Evolutionary conservation across 192 early-diverging fungal genomes (phyloP), one percentile per base, ranked within the genome.

Genomic region (Mortierella antarctica): DNA sequence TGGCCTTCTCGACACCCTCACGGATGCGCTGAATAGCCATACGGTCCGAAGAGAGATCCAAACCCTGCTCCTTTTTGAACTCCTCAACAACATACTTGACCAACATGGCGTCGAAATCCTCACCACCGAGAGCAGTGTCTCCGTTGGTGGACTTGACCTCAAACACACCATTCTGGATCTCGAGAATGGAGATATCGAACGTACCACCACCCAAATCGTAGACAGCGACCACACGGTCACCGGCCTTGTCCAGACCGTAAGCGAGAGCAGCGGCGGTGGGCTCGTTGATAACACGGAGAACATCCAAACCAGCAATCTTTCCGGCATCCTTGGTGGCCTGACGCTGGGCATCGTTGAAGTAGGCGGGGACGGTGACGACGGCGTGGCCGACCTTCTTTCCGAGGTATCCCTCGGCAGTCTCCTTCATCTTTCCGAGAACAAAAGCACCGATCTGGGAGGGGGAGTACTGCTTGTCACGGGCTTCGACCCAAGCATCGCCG

Each of bases 121-220:
- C 92, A 77, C 92, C 92, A 83, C 92, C 92, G 31, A 94, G 88
- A 49, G 91, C 90, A 23, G 97, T 98, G 86, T 98, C 96, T 80
- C 97, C 97, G 85, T 97, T 97, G 82, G 97, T 98, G 52, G 95
- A 96, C 89, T 97, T 97, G 83, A 98, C 97, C 85, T 98, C 97
- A 72, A 98, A 98, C 23, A 98, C 97, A 78, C 96, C 96, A 78
- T 96, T 95, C 79, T 97, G 96, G 76, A 98, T 97, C 85, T 97
- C 96, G 31, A 98, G 88, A 61, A 98, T 93, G 51, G 96, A 97
- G 86, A 98, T 92, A 94, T 98, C 96, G 83, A 98, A 98, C 45
- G 96, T 98, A 86, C 96, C 96, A 88, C 97, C 97, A 57, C 96
- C 96, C 75, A 98, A 88, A 89, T 98, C 96, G 87, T 95, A 98